These are phyloP conservation scores for Dactylis glomerata DNA, from an alignment of 176 grass and related monocot species.

Conservation along the genomic window DNA sequence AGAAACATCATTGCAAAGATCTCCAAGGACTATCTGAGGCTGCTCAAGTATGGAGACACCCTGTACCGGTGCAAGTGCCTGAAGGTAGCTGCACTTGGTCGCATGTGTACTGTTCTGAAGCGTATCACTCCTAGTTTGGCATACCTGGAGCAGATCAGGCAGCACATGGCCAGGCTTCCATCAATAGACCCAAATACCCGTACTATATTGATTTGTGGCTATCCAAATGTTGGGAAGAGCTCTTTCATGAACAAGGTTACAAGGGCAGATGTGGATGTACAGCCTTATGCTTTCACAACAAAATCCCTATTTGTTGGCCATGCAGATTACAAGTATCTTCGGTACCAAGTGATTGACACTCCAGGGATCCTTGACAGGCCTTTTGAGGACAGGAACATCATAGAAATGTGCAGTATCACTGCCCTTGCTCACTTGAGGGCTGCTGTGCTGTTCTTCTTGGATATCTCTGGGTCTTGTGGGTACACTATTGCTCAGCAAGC, in stretches of 20 bases:
- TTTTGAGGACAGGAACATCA: conserved; percentile 60
- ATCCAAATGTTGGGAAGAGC: conserved; percentile 58
- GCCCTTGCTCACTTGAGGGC: conserved; percentile 55
- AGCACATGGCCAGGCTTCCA: conserved; percentile 73
- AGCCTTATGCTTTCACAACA: conserved; percentile 62
- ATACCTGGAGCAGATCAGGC: conserved; percentile 71
- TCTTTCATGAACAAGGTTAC: conserved; percentile 84
- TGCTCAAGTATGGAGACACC: conserved; percentile 72
- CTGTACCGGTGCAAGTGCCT: conserved; percentile 69
- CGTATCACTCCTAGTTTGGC: conserved; percentile 69
- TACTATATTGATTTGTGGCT: conserved; percentile 56
- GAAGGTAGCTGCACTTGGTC: conserved; percentile 62
- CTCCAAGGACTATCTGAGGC: conserved; percentile 63
- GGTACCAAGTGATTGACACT: conserved; percentile 85
- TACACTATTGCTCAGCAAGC: conserved; percentile 73
- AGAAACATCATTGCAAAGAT: conserved; percentile 75
- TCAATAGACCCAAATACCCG: conserved; percentile 75
- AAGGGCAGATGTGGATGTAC: conserved; percentile 76
- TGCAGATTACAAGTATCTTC: conserved; percentile 80
- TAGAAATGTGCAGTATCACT: conserved; percentile 64
- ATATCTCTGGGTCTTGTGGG: conserved; percentile 77
- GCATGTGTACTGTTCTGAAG: conserved; percentile 77
- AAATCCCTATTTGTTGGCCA: conserved; percentile 63
- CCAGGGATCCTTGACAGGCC: conserved; percentile 74
- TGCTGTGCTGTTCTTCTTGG: conserved; percentile 60